Evolutionary conservation across 2,329 filamentous ascomycete species (phyloP).

Genomic region (Talaromyces rugulosus): DNA sequence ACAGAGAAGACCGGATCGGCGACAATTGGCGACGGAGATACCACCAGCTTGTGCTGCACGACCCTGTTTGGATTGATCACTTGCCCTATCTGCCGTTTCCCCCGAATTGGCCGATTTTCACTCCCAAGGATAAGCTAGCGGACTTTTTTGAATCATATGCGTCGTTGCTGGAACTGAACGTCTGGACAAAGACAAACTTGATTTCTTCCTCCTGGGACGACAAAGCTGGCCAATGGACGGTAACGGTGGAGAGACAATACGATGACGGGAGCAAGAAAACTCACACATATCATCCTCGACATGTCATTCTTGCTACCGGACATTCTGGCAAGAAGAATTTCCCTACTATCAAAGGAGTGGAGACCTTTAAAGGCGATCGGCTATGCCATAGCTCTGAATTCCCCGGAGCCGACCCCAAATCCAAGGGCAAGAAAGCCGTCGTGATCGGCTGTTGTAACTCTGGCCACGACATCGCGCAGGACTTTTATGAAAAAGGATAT

Average conservation of each 20-base stretch:
- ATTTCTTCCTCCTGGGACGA: constrained; percentile 50
- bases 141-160: constrained; percentile 67
- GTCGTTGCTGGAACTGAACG: constrained; percentile 61
- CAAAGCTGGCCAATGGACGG: constrained; percentile 49
- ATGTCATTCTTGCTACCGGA: constrained; percentile 64
- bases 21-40: constrained; percentile 64
- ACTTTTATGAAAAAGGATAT: constrained; percentile 63
- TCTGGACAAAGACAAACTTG: constrained; percentile 57
- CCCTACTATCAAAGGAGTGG: constrained; percentile 44
- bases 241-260: constrained; percentile 46
- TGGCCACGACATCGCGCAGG: constrained; percentile 65
- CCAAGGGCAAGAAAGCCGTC: constrained; percentile 56
- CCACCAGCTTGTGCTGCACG: constrained; percentile 63
- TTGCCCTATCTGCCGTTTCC: constrained; percentile 64
- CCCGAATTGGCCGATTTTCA: constrained; percentile 63
- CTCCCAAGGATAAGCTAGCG: constrained; percentile 66
- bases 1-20: constrained; percentile 55
- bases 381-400: constrained; percentile 62
- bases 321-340: constrained; percentile 63
- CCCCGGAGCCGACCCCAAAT: constrained; percentile 46
- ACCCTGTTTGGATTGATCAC: constrained; percentile 55
- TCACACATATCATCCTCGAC: constrained; percentile 56
- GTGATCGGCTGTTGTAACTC: constrained; percentile 68
- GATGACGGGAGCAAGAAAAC: constrained; percentile 39
- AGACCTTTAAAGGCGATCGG: constrained; percentile 54